These are phyloP conservation scores for Castanea sativa DNA, from an alignment of 306 rosid species.

Conservation along the genomic window DNA sequence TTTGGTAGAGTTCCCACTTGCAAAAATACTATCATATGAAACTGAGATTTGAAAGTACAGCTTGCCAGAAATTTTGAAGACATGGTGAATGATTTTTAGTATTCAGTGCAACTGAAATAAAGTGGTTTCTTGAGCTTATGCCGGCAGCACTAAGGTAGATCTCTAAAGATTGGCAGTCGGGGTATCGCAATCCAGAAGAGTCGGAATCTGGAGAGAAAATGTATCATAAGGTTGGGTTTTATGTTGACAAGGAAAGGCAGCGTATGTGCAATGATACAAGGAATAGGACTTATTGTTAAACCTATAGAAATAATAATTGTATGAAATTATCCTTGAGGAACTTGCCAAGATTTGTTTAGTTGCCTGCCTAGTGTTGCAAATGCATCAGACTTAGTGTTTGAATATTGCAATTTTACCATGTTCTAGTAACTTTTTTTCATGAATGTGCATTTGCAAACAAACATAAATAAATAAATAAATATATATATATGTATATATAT, in stretches of 20 bases:
- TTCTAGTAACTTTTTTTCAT: not conserved
- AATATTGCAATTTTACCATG: not conserved
- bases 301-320: slow-evolving; percentile 6
- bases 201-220: slow-evolving; percentile 21
- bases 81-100: slow-evolving; percentile 22
- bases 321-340: slow-evolving; percentile 13
- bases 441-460: not conserved
- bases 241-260: slow-evolving; percentile 27
- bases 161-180: slow-evolving; percentile 25
- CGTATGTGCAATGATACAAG: not conserved
- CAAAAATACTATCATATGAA: slow-evolving; percentile 6
- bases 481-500: too few species aligned
- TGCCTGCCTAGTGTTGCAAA: not conserved
- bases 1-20: slow-evolving; percentile 21
- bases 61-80: slow-evolving; percentile 20
- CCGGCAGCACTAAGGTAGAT: slow-evolving; percentile 24
- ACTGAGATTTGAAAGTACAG: slow-evolving; percentile 26
- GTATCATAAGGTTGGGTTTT: slow-evolving; percentile 22
- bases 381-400: not conserved
- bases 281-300: slow-evolving; percentile 32
- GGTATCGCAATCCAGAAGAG: slow-evolving; percentile 17
- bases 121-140: slow-evolving; percentile 18
- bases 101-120: slow-evolving; percentile 19
- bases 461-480: too few species aligned
- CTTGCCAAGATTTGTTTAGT: not conserved